These are phyloP conservation scores for Quercus cerris DNA, from an alignment of 306 rosid species.

Conservation along the genomic window DNA sequence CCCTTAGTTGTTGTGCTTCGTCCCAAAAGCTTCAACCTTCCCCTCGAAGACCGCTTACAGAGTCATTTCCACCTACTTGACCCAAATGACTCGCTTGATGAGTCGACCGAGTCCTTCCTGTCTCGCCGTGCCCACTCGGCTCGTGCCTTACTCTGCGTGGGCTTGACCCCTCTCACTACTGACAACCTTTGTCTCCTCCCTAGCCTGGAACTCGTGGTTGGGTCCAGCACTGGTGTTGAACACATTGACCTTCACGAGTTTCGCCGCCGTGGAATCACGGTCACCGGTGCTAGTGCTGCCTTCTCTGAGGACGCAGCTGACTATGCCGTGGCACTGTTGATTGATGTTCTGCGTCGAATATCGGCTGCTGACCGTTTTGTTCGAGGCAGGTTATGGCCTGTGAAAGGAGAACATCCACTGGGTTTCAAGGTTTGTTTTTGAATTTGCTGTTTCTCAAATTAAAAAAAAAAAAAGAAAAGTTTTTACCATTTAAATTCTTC, in stretches of 20 bases:
- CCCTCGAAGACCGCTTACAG: neutral
- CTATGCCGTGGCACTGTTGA: conserved; percentile 16
- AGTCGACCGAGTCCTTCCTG: neutral
- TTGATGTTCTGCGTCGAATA: conserved; percentile 8
- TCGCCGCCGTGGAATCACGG: conserved; percentile 10
- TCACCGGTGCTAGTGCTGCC: conserved; percentile 2
- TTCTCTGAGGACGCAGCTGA: conserved; percentile 5
- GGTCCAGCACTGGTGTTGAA: neutral
- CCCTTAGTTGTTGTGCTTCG: too few relatives aligned
- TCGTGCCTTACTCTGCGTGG: neutral
- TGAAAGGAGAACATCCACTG: conserved; percentile 1
- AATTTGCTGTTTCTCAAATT: neutral
- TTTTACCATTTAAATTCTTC: too few relatives aligned
- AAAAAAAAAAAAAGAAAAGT: too few relatives aligned
- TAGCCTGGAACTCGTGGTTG: conserved; percentile 4
- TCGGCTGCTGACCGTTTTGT: conserved; percentile 6
- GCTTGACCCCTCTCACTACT: neutral
- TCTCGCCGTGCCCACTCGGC: neutral
- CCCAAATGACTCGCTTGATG: neutral
- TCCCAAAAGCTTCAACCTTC: neutral
- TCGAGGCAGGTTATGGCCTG: conserved; percentile 8
- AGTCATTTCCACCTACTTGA: conserved; percentile 12
- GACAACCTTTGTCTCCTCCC: conserved; percentile 6
- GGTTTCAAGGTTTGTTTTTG: conserved; percentile 1
- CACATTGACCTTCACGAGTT: conserved; percentile 7